phyloP scores from a whole-genome alignment of 352 stramenopile genomes.

The Pythium guiyangense region DNA sequence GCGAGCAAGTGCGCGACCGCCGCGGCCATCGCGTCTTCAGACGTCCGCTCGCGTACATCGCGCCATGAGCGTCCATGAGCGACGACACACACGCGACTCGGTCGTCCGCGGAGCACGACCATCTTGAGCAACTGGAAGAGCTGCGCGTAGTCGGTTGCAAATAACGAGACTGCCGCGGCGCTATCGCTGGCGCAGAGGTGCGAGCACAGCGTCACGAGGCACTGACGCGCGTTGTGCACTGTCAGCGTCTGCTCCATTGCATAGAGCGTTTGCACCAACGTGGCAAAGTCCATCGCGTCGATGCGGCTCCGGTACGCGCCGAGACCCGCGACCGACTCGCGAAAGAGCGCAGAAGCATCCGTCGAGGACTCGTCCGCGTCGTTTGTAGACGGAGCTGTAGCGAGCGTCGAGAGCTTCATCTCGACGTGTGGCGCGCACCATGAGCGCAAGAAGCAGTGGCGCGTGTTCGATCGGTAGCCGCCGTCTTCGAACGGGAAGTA shows the following conservation, averaged over 20 bases:
- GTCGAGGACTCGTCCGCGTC: background rate
- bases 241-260: conserved; percentile 7
- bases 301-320: background rate
- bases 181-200: background rate
- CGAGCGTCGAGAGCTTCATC: conserved; percentile 14
- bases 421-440: conserved; percentile 29
- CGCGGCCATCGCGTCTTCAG: conserved; percentile 8
- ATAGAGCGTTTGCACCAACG: conserved; percentile 4
- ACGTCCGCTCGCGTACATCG: background rate
- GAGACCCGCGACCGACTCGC: background rate
- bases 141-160: conserved; percentile 3
- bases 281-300: conserved; percentile 6
- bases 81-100: conserved; percentile 19
- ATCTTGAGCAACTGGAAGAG: conserved; percentile 48
- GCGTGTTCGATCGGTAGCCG: conserved; percentile 55
- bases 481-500: conserved; percentile 85
- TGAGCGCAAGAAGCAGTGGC: conserved; percentile 22
- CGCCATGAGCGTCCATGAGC: too few relatives aligned
- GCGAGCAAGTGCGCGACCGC: background rate
- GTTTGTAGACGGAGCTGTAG: background rate
- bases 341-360: background rate
- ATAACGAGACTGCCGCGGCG: background rate
- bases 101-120: conserved; percentile 44
- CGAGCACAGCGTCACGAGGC: conserved; percentile 1
- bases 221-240: conserved; percentile 9